These are phyloP conservation scores for Papilionanthe hybrid DNA, from an alignment of 116 monocot species.

Conservation along the genomic window DNA sequence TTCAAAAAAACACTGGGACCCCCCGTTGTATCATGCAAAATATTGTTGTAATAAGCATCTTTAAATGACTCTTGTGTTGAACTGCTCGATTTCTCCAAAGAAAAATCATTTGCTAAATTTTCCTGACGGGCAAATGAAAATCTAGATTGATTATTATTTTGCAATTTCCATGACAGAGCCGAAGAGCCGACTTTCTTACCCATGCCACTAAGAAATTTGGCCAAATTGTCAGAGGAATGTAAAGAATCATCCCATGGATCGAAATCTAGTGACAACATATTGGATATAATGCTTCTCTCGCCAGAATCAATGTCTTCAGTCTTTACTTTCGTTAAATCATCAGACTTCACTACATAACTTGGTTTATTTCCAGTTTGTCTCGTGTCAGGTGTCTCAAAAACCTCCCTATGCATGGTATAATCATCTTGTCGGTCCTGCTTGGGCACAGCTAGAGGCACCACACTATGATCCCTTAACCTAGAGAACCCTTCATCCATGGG, in stretches of 20 bases:
- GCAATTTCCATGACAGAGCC: slow-evolving; percentile 34
- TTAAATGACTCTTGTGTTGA: no score
- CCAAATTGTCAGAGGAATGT: slow-evolving; percentile 37
- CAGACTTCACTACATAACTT: slow-evolving; percentile 10
- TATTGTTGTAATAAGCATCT: no score
- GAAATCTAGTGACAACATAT: slow-evolving; percentile 76
- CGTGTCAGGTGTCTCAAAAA: neutral
- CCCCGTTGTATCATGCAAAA: no score
- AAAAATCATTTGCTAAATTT: slow-evolving; percentile 6
- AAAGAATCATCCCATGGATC: slow-evolving; percentile 79
- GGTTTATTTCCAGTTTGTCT: slow-evolving; percentile 16
- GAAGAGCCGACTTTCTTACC: slow-evolving; percentile 25
- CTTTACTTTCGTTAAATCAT: slow-evolving; percentile 14
- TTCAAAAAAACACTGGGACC: no score
- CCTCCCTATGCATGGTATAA: no score
- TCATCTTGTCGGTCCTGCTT: no score
- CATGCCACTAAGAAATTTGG: slow-evolving; percentile 45
- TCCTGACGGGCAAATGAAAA: slow-evolving; percentile 92
- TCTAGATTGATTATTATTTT: slow-evolving; percentile 57
- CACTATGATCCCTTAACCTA: no score
- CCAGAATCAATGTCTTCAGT: slow-evolving; percentile 29
- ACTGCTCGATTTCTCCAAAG: no score
- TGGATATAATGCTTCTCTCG: slow-evolving; percentile 68
- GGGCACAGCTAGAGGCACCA: no score
- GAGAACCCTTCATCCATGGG: no score